phyloP scores from a whole-genome alignment of 306 rosid species.

The Lagenaria siceraria region DNA sequence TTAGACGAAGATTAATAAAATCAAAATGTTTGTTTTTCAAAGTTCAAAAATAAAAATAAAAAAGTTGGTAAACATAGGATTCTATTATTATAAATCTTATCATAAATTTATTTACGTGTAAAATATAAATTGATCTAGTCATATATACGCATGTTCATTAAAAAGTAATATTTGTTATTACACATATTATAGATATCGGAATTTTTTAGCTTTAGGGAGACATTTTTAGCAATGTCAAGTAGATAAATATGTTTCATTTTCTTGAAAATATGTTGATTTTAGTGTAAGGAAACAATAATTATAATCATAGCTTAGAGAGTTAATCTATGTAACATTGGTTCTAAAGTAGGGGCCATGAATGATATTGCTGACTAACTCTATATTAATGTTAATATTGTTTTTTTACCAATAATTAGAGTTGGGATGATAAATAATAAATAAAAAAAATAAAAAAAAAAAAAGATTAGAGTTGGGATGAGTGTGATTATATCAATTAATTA shows the following conservation, averaged over 20 bases:
- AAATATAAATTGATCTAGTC: too few relatives aligned
- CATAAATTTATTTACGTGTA: neutral
- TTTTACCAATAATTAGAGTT: neutral
- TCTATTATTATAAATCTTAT: too few relatives aligned
- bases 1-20: too few relatives aligned
- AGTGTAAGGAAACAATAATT: neutral
- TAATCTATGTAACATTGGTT: neutral
- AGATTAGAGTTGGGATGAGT: neutral
- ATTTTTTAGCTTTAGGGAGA: neutral
- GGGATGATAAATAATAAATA: too few relatives aligned
- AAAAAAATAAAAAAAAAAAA: too few relatives aligned
- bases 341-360: neutral
- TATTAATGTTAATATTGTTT: neutral
- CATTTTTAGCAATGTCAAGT: too few relatives aligned
- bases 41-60: too few relatives aligned
- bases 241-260: too few relatives aligned
- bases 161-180: too few relatives aligned
- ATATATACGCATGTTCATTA: neutral
- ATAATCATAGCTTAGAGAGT: neutral
- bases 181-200: neutral
- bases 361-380: neutral
- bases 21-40: too few relatives aligned
- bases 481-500: neutral
- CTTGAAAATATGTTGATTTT: neutral
- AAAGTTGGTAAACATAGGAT: too few relatives aligned